Evolutionary conservation across 495 filamentous ascomycete species (phyloP), one percentile per base, ranked within the genome.

Genomic region (Pyrenula massariospora): DNA sequence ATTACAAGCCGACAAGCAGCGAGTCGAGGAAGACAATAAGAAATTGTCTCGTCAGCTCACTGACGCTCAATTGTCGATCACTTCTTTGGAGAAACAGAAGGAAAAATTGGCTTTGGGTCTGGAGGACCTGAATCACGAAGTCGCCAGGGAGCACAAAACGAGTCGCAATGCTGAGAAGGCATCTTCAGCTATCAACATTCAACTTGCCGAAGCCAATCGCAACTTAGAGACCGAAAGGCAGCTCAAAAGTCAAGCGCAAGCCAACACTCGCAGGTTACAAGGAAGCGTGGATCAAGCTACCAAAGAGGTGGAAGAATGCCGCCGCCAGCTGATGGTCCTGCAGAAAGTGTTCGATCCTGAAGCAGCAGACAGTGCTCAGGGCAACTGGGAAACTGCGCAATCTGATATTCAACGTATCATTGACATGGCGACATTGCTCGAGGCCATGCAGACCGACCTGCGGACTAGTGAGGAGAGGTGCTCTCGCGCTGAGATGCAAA

Each of bases 91-190:
- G 69, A 97, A 97, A 74, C 89, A 95, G 67, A 91, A 95, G 57
- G 93, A 97, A 70, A 97, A 96, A 70, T 73, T 97, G 31, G 80
- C 91, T 21, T 76, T 98, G 54, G 90, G 77, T 62, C 68, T 96
- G 12, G 93, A 98, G 63, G 93, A 98, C 68, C 75, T 96, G 23
- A 96, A 91, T 61, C 93, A 98, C 66, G 91, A 97, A 68, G 79
- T 96, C 42, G 86, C 84, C 23, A 77, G 89, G 12, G 93, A 96
- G 67, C 91, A 93, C 61, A 93, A 96, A 71, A 84, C 84, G 47
- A 95, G 83, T 59, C 85, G 93, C 15, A 91, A 85, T 66, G 93
- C 93, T 15, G 93, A 98, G 70, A 93, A 95, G 62, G 80, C 82
- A 12, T 86, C 89, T n/a, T 96, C 92, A 1, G 84, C 80, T 22